Base-by-base conservation (phyloP, 805 yeast species). In the Hanseniaspora thailandica region DNA sequence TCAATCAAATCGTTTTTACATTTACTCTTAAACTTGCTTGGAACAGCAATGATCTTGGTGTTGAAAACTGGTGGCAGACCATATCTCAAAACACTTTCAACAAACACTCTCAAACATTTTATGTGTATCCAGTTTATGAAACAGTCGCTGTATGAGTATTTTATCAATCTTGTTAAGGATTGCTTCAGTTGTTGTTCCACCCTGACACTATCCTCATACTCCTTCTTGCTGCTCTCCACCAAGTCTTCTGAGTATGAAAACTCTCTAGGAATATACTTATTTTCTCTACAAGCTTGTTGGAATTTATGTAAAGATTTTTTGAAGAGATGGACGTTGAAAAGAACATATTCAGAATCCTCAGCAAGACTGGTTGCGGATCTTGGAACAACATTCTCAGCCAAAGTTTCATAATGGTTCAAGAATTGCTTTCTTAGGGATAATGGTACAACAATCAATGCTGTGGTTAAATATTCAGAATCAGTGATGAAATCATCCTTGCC, bases 11-110 rank as follows among this genome's bases (percentile, higher is more conserved):
- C 85, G 55, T 75, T 70, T 68, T 83, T 88, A 44, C 88, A 80
- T 67, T 76, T 78, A 30, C 69, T 71, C 39, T 73, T 63, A 20
- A 71, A 66, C 59, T 72, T 70, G 26, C 67, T 71, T 60, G 84
- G 75, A 26, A 74, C 67, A 25, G 71, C 70, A 47, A 74, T 67
- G 33, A 75, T 61, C 40, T 71, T 72, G 13, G 77, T 71, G 63
- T 79, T 77, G 67, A 90, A 93, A 61, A 83, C 84, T 30, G 97
- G 97, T 34, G 98, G 99, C 58, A 93, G 76, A 0, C 99, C 99
- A 67, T 93, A 93, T 69, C 99, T 82, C 66, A 93, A 76, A 15
- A 93, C 96, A 48, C 88, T 78, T 71, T 93, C 99, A 36, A 90
- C 96, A 68, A 84, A 93, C 19, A 86, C 76, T 60, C 97, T 81